Evolutionary conservation across 2,329 filamentous ascomycete species (phyloP).

Genomic region (Elsinoe arachidis): DNA sequence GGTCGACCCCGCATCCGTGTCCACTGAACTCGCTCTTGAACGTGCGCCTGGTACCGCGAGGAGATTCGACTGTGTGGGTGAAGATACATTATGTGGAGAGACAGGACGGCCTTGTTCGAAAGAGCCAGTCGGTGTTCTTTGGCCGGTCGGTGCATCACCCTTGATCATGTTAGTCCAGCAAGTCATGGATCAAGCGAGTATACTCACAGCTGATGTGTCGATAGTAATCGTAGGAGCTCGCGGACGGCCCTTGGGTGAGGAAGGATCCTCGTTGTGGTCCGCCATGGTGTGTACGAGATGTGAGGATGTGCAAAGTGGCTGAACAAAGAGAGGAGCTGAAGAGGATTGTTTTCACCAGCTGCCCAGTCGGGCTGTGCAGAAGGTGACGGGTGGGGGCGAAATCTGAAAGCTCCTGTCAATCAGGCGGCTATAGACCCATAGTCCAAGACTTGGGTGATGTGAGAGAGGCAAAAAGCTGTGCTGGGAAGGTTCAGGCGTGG

Average conservation of each 20-base stretch:
- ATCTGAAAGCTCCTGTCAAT: neutral
- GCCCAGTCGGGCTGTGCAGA: neutral
- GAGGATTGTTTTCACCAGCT: neutral
- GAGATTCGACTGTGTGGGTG: conserved; percentile 52
- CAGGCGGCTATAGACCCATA: neutral
- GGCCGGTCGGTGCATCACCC: conserved; percentile 16
- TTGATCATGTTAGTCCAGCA: neutral
- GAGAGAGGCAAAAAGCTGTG: conserved; percentile 9
- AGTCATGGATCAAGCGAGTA: conserved; percentile 18
- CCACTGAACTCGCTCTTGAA: conserved; percentile 57
- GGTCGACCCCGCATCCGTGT: conserved; percentile 51
- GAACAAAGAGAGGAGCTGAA: neutral
- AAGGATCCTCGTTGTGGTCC: neutral
- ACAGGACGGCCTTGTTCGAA: conserved; percentile 57
- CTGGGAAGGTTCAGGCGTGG: neutral
- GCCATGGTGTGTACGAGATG: conserved; percentile 10
- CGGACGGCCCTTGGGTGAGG: conserved; percentile 13
- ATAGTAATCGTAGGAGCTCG: conserved; percentile 45
- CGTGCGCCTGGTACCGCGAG: conserved; percentile 55
- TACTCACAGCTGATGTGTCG: conserved; percentile 41
- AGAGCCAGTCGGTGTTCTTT: conserved; percentile 38
- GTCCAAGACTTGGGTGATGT: neutral
- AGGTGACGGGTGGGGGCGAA: conserved; percentile 1
- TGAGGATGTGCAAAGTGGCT: neutral
- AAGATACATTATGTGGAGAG: conserved; percentile 60